Conservation (phyloP, 257 asterid genomes). For the Scutellaria barbata region DNA sequence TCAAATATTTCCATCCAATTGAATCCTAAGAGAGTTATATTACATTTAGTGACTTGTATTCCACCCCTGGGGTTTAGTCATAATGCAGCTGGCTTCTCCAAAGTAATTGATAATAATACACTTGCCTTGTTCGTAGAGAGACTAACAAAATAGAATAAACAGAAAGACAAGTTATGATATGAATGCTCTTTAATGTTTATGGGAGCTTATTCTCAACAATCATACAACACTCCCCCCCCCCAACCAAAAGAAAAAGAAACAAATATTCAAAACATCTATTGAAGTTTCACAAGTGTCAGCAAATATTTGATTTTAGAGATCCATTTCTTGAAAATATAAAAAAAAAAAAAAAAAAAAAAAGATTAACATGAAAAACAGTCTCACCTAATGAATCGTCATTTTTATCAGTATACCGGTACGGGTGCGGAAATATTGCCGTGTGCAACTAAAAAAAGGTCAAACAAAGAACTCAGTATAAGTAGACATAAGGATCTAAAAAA, state of each 20-base stretch:
- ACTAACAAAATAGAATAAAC: background rate
- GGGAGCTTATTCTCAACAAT: constrained; percentile 1
- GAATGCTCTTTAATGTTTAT: background rate
- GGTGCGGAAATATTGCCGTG: constrained; percentile 75
- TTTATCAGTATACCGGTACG: constrained; percentile 43
- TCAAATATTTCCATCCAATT: too few species aligned
- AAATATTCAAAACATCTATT: background rate
- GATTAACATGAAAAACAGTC: constrained; percentile 18
- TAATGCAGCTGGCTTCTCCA: too few species aligned
- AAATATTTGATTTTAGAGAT: constrained; percentile 20
- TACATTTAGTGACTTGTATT: too few species aligned
- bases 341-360: constrained; percentile 16
- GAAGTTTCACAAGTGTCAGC: background rate
- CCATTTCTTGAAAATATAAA: constrained; percentile 11
- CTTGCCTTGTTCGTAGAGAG: background rate
- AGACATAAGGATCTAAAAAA: constrained; percentile 1
- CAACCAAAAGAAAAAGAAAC: background rate
- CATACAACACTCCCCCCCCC: background rate
- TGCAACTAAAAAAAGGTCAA: constrained; percentile 50
- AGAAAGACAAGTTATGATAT: background rate
- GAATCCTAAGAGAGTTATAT: too few species aligned
- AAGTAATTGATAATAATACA: background rate
- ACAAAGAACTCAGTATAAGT: constrained; percentile 23
- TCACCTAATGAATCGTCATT: constrained; percentile 75
- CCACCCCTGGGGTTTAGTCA: too few species aligned